phyloP scores from a whole-genome alignment of 169 alveolate species.

The Nephromyces sp. region DNA sequence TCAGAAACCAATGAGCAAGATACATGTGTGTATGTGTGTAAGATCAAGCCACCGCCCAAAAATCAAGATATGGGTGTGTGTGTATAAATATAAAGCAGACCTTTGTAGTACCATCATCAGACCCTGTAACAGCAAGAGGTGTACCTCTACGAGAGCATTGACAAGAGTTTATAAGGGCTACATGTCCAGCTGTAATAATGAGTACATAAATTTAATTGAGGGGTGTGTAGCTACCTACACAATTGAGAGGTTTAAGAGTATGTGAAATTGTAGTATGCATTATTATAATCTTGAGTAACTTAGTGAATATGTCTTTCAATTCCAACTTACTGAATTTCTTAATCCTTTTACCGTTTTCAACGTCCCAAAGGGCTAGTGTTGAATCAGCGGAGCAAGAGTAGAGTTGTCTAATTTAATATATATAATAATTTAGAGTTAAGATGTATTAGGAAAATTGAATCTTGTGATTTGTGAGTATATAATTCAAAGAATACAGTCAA shows the following conservation, averaged over 20 bases:
- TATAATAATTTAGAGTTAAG: too few relatives aligned
- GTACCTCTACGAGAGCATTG: slow-evolving; percentile 36
- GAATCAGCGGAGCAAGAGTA: slow-evolving; percentile 72
- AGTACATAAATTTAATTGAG: background rate
- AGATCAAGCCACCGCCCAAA: too few relatives aligned
- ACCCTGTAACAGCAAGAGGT: slow-evolving; percentile 48
- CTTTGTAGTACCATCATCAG: slow-evolving; percentile 68
- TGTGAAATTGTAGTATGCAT: too few relatives aligned
- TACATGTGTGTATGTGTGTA: too few relatives aligned
- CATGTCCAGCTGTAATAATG: background rate
- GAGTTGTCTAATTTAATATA: slow-evolving; percentile 40
- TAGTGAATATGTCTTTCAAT: too few relatives aligned
- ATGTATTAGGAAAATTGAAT: too few relatives aligned
- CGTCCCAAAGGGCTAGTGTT: slow-evolving; percentile 66
- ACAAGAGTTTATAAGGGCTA: background rate
- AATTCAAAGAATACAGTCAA: too few relatives aligned
- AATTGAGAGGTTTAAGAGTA: too few relatives aligned
- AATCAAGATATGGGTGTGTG: too few relatives aligned
- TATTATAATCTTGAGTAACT: too few relatives aligned
- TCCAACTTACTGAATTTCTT: slow-evolving; percentile 52
- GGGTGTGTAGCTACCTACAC: too few relatives aligned
- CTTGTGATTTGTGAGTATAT: too few relatives aligned
- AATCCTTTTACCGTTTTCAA: slow-evolving; percentile 47
- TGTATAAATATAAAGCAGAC: background rate
- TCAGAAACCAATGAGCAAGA: background rate